phyloP scores from a whole-genome alignment of 2,329 filamentous ascomycete genomes.

The Hymenoscyphus repandus region DNA sequence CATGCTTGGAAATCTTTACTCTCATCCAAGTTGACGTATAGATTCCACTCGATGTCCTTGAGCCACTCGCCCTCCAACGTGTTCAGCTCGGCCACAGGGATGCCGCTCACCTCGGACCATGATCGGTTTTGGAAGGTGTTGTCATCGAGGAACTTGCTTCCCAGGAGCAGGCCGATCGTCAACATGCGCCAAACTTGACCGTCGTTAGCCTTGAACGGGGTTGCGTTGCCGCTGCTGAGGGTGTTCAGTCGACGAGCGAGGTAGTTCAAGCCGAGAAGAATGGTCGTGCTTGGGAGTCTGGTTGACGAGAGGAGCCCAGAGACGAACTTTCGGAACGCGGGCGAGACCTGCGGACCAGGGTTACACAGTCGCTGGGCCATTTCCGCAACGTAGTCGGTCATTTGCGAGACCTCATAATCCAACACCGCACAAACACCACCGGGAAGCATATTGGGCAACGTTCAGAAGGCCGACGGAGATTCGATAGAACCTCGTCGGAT shows the following conservation, averaged over 20 bases:
- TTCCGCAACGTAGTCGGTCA: constrained; percentile 72
- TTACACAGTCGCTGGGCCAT: constrained; percentile 65
- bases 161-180: constrained; percentile 62
- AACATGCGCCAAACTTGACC: constrained; percentile 64
- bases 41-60: constrained; percentile 59
- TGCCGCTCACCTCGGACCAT: constrained; percentile 71
- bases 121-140: constrained; percentile 77
- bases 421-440: constrained; percentile 69
- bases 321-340: constrained; percentile 69
- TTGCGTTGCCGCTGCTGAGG: constrained; percentile 39
- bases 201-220: constrained; percentile 36
- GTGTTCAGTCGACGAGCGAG: constrained; percentile 59
- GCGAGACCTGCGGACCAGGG: constrained; percentile 51
- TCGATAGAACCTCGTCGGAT: constrained; percentile 27
- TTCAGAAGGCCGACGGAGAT: constrained; percentile 25
- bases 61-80: constrained; percentile 65
- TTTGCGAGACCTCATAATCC: constrained; percentile 73
- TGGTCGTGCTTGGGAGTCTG: constrained; percentile 65
- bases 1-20: constrained; percentile 59
- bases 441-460: constrained; percentile 29
- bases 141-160: constrained; percentile 73
- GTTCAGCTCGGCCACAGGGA: constrained; percentile 63
- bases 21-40: constrained; percentile 62
- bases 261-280: constrained; percentile 66
- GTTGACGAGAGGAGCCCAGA: constrained; percentile 68